These are phyloP conservation scores for Podosphaera xanthii DNA, from an alignment of 2,329 filamentous ascomycete species.

Conservation along the genomic window DNA sequence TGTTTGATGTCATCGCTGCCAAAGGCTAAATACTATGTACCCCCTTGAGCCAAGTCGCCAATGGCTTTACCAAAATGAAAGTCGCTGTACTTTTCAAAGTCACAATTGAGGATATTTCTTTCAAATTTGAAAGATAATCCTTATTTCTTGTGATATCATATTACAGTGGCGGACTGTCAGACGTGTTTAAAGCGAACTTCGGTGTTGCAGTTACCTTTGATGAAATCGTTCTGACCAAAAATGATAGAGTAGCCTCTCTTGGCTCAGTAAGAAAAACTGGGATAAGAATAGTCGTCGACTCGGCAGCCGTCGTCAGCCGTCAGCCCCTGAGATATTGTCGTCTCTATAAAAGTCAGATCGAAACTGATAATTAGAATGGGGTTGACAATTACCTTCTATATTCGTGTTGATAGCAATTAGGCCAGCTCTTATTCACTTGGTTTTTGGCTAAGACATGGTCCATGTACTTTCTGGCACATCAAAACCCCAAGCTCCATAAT, in stretches of 20 bases:
- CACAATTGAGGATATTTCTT: background rate
- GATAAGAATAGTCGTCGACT: background rate
- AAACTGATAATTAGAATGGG: background rate
- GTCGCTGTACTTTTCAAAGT: background rate
- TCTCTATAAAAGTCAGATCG: background rate
- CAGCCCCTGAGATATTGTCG: background rate
- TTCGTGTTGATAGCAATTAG: background rate
- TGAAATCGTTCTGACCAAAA: background rate
- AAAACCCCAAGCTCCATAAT: background rate
- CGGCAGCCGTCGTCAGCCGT: background rate
- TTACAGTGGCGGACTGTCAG: background rate
- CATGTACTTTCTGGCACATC: background rate
- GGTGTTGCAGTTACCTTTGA: background rate
- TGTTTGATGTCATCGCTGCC: too few relatives aligned
- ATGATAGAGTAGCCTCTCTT: background rate
- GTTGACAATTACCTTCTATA: background rate
- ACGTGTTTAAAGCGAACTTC: background rate
- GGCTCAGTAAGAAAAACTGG: background rate
- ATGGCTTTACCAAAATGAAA: background rate
- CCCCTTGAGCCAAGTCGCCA: background rate
- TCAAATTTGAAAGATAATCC: background rate
- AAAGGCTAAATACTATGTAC: too few relatives aligned
- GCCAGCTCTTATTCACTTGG: background rate
- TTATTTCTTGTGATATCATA: background rate
- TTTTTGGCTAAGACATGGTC: background rate